Base-by-base conservation (phyloP, 139 green algal genomes). In the Tetraselmis chui region DNA sequence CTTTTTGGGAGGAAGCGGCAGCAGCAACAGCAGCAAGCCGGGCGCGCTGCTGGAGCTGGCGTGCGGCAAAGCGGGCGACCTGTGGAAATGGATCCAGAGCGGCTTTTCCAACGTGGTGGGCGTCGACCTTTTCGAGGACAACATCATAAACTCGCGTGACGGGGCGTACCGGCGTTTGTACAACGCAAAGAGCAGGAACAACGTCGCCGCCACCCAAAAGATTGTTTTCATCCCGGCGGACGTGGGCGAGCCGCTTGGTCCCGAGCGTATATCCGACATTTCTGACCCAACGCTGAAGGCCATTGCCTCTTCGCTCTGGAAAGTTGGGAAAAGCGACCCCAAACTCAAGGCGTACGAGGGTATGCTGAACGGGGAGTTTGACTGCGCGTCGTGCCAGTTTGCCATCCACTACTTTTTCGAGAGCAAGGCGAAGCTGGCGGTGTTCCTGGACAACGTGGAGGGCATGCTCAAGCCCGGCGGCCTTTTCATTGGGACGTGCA, bases 351-450 rank as follows among this genome's bases (percentile, higher is more conserved):
- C 45, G 45, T 67, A 67, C 45, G 45, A 67, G 45, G 45, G 45
- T 5, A 5, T 67, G 11, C 11, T 18, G 45, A 5, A 25, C 11
- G 11, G 18, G 45, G 22, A 23, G 26, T 81, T 75, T n/a, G 77
- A 81, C 28, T 23, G 76, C 26, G 77, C 76, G 2, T 75, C 59
- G 2, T 84, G 80, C 80, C 80, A 78, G 80, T 84, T 84, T 59
- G 80, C 80, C 29, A 29, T 29, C 2, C 80, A 84, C 80, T 84
- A 84, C 80, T 84, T 84, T 74, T 79, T 80, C 80, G 80, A 59
- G 23, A 82, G 59, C 80, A 59, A 82, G 75, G 75, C 58, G 2
- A 45, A 32, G 23, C 29, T 84, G 30, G 29, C 32, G 2, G 11
- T 2, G 74, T 80, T 84, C 59, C 31, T 84, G 31, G 11, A 28